A percentile compares a stretch with the other conserved stretches of the same genome.
Evolutionary conservation across 768 basidiomycete species (phyloP).

Genomic region (Gelatoporia subvermispora): DNA sequence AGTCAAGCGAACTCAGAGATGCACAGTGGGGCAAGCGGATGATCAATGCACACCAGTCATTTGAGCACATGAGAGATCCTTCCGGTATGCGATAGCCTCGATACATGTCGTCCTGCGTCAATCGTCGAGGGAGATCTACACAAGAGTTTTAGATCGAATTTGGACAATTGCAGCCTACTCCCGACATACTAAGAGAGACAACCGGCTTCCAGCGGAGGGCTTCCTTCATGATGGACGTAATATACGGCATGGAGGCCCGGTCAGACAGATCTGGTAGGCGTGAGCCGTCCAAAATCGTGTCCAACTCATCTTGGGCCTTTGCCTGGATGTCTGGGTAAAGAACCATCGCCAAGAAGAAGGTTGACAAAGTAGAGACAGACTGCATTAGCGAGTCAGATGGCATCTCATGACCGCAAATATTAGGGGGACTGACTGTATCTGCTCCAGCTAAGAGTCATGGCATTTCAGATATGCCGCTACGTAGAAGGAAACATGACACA

Average conservation of each 20-base stretch:
- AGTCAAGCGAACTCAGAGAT: background rate
- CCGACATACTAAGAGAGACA: too few species aligned
- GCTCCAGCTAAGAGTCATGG: too few species aligned
- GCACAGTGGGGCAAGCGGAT: background rate
- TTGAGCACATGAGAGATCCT: slow-evolving; percentile 19
- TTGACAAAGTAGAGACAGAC: slow-evolving; percentile 21
- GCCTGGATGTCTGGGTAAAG: slow-evolving; percentile 29
- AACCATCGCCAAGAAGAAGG: slow-evolving; percentile 35
- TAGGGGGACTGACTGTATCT: slow-evolving; percentile 21
- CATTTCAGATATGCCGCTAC: too few species aligned
- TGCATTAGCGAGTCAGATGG: too few species aligned
- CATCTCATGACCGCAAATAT: background rate
- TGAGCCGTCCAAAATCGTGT: slow-evolving; percentile 14
- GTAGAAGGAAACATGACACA: too few species aligned
- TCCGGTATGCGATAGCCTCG: slow-evolving; percentile 21
- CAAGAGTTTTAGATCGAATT: too few species aligned
- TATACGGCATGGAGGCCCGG: slow-evolving; percentile 15
- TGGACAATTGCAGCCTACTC: too few species aligned
- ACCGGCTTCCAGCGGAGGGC: too few species aligned
- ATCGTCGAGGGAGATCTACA: slow-evolving; percentile 16
- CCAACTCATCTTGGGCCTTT: slow-evolving; percentile 26
- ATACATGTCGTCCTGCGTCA: slow-evolving; percentile 20
- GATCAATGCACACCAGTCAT: slow-evolving; percentile 12
- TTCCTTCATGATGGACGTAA: slow-evolving; percentile 11
- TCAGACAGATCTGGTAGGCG: slow-evolving; percentile 19